Conservation (phyloP, 2,329 filamentous ascomycete genomes). For the Lasiodiplodia theobromae region DNA sequence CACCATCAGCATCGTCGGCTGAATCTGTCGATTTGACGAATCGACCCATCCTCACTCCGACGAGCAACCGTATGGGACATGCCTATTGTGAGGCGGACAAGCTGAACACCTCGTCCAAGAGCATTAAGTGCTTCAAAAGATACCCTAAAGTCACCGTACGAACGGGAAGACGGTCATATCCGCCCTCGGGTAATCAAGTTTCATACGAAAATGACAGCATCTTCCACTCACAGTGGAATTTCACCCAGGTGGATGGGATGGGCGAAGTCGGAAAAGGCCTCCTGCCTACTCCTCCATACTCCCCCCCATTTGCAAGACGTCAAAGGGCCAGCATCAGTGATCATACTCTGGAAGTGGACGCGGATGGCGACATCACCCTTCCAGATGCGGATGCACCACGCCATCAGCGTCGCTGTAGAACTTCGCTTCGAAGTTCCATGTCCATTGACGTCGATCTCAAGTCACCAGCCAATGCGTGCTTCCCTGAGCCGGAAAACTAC, state of each 20-base stretch:
- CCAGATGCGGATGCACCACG: constrained; percentile 20
- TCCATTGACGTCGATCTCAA: constrained; percentile 27
- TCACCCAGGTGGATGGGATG: constrained; percentile 25
- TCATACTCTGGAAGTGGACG: constrained; percentile 5
- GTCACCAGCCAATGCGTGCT: constrained; percentile 7
- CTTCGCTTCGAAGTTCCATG: constrained; percentile 4
- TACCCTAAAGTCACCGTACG: too few species aligned
- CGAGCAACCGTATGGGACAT: not conserved
- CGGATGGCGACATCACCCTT: constrained; percentile 20
- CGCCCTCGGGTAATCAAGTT: not conserved
- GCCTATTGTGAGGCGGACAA: not conserved
- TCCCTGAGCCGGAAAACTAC: not conserved
- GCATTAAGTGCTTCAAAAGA: not conserved
- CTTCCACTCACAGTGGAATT: not conserved
- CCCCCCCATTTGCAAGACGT: not conserved
- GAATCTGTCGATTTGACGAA: not conserved
- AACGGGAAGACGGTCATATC: not conserved
- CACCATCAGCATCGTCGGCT: not conserved
- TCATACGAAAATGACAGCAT: constrained; percentile 1
- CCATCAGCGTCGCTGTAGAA: not conserved
- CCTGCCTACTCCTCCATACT: not conserved
- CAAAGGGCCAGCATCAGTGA: not conserved
- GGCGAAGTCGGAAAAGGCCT: constrained; percentile 1
- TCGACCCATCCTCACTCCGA: constrained; percentile 2
- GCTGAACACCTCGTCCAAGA: not conserved